A percentile compares a stretch with the other conserved stretches of the same genome.
Conservation (phyloP, 345 rosid genomes). For the Eucalyptus microcorys region DNA sequence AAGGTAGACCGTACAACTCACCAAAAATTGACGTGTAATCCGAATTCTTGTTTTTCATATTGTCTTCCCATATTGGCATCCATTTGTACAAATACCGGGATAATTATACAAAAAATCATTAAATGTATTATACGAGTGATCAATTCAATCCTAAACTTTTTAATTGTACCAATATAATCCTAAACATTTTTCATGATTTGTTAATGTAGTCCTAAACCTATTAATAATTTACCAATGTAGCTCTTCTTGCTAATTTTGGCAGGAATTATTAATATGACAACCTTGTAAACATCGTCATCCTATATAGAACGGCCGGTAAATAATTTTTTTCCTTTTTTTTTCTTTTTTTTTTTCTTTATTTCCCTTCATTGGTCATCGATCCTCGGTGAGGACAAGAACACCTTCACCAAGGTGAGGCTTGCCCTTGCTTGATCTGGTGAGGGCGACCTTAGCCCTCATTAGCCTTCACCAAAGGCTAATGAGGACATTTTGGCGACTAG, state of each 20-base stretch:
- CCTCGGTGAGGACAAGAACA: accelerated
- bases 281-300: not conserved
- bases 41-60: not conserved
- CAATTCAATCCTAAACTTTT: not conserved
- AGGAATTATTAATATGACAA: accelerated
- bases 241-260: not conserved
- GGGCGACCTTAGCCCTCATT: not conserved
- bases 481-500: accelerated
- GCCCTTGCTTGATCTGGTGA: not conserved
- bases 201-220: accelerated
- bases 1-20: not conserved
- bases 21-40: not conserved
- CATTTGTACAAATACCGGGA: not conserved
- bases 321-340: no score
- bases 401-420: not conserved
- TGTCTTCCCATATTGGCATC: not conserved
- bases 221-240: not conserved
- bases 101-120: not conserved
- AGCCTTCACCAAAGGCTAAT: not conserved
- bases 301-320: accelerated
- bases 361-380: not conserved
- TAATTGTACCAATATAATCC: not conserved
- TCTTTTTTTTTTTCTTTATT: not conserved
- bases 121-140: no score
- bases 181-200: not conserved